Evolutionary conservation across 1,284 basidiomycete species (phyloP).

Genomic region (Heterobasidion occidentale): DNA sequence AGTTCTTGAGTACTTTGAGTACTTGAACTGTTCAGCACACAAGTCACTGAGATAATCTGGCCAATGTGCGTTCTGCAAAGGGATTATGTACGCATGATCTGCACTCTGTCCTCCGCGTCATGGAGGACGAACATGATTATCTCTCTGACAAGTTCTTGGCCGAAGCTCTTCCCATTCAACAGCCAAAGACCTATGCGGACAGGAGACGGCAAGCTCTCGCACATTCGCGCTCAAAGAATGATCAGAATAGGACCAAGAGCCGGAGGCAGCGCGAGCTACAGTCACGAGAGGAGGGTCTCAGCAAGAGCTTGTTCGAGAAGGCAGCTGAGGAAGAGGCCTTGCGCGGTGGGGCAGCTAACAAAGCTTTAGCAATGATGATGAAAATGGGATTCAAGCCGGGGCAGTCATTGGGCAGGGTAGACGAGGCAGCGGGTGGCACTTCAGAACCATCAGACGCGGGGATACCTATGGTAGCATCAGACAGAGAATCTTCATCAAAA

Average conservation of each 20-base stretch:
- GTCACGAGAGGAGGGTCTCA: conserved; percentile 66
- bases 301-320: conserved; percentile 69
- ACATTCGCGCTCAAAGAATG: conserved; percentile 52
- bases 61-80: not conserved
- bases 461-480: not conserved
- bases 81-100: conserved; percentile 1
- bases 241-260: conserved; percentile 54
- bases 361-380: conserved; percentile 80
- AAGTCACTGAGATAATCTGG: too few relatives aligned
- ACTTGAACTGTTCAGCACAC: too few relatives aligned
- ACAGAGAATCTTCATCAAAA: not conserved
- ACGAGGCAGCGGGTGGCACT: conserved; percentile 13
- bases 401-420: conserved; percentile 53
- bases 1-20: too few relatives aligned
- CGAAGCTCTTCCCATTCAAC: conserved; percentile 18
- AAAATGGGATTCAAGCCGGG: conserved; percentile 86
- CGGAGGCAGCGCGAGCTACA: conserved; percentile 66
- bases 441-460: conserved; percentile 6
- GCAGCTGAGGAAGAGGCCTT: conserved; percentile 56
- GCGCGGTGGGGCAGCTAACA: conserved; percentile 35
- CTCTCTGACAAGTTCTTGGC: conserved; percentile 77
- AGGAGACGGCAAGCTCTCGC: conserved; percentile 56
- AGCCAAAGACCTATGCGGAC: conserved; percentile 56
- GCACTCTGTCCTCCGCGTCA: not conserved
- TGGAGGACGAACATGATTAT: conserved; percentile 72